Base-by-base conservation (phyloP, 2,329 filamentous ascomycete species). In the Botryotinia convoluta region DNA sequence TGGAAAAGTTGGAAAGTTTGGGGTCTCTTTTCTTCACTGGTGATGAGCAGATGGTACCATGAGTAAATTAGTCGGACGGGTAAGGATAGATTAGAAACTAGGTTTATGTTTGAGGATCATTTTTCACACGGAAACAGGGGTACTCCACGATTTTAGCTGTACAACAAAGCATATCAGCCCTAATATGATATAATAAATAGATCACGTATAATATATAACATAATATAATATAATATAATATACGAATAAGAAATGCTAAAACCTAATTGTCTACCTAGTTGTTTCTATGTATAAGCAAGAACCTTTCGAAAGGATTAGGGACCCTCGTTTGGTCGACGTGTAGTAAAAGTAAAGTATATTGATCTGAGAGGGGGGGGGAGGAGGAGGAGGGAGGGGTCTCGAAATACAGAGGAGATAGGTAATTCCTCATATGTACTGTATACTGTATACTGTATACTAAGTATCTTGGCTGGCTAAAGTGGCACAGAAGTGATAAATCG, bases 41-140 rank as follows among this genome's bases (percentile, higher is more conserved):
- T 32, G 20, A 35, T 45, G n/a, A 61, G 42, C 42, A 73, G 67
- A 68, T 73, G 45, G 64, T 61, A 37, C 14, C 29, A 35, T 51
- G 54, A 22, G 44, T 61, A 63, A 39, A 63, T 42, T 63, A 63
- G 39, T 44, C 39, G 61, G n/a, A 18, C 39, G 63, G 44, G 32
- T 67, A 37, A 61, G 59, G 39, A 32, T 45, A 32, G 39, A 37
- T 16, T 32, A 32, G 39, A 37, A 61, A 71, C 77, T 67, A 75
- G 78, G 76, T 77, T 78, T 57, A 72, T 73, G 78, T 79, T 80
- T 79, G 78, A 80, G 78, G 78, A 80, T 80, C 79, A 57, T 77
- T 74, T 76, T 75, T 76, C 74, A 71, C 39, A 61, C 73, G 68
- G 73, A 54, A 62, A 69, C 63, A 71, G 75, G 78, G 74, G 44